A percentile compares a stretch with the other conserved stretches of the same genome.
These are phyloP conservation scores for Aureobasidium sp. DNA, from an alignment of 2,329 filamentous ascomycete species.

Conservation along the genomic window DNA sequence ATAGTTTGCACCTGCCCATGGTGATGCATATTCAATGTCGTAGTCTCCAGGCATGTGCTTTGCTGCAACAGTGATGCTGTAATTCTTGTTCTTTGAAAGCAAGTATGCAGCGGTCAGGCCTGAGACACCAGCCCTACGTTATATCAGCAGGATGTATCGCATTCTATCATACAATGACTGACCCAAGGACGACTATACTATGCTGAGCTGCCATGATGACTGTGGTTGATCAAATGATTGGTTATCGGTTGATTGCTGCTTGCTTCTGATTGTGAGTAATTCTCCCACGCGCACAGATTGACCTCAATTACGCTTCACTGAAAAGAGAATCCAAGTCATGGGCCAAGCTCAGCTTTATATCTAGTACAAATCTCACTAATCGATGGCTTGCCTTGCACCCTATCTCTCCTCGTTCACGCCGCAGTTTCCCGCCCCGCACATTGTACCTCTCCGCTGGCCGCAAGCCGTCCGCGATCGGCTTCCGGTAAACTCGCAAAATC, in stretches of 20 bases:
- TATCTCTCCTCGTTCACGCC: neutral
- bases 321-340: neutral
- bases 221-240: neutral
- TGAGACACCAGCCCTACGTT: constrained; percentile 49
- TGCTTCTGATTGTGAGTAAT: neutral
- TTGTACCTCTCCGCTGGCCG: neutral
- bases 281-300: neutral
- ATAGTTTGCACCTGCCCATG: constrained; percentile 80
- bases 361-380: neutral
- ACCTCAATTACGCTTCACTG: neutral
- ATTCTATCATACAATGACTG: constrained; percentile 22
- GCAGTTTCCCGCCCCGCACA: constrained; percentile 7
- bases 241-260: neutral
- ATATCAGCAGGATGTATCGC: constrained; percentile 30
- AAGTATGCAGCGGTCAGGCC: constrained; percentile 59
- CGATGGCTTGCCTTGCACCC: neutral
- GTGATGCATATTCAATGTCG: constrained; percentile 82
- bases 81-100: constrained; percentile 49
- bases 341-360: neutral
- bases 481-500: neutral
- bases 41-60: constrained; percentile 95
- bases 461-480: constrained; percentile 2
- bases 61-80: constrained; percentile 63
- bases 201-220: constrained; percentile 17
- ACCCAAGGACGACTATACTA: constrained; percentile 45